phyloP scores from a whole-genome alignment of 31 red algal species.

The Asparagopsis taxiformis region DNA sequence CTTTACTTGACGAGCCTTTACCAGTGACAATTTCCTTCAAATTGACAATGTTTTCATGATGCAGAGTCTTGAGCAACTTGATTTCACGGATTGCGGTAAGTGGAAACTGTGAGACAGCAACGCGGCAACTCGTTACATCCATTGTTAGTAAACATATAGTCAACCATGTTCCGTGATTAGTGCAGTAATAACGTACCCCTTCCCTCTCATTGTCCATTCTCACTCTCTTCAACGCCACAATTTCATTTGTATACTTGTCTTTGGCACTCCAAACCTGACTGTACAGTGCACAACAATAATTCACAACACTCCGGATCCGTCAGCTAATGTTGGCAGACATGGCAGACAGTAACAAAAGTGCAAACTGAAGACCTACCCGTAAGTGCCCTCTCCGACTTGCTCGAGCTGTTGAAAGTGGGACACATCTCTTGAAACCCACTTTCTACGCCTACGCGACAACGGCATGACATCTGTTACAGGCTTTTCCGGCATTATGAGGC shows the following conservation, averaged over 20 bases:
- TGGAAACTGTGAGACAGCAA: slow-evolving; percentile 57
- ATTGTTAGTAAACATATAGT: not conserved
- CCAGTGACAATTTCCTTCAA: slow-evolving; percentile 98
- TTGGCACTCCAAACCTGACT: slow-evolving; percentile 80
- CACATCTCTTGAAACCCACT: slow-evolving; percentile 75
- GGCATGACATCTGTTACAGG: no score
- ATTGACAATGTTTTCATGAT: slow-evolving; percentile 94
- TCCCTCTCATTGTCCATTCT: slow-evolving; percentile 97
- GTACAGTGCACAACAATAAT: slow-evolving; percentile 2
- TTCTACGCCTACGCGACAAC: slow-evolving; percentile 40
- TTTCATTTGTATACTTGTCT: slow-evolving; percentile 73
- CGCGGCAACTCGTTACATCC: not conserved
- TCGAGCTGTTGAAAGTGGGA: slow-evolving; percentile 84
- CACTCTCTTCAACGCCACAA: slow-evolving; percentile 92
- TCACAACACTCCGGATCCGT: not conserved
- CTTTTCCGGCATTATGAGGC: no score
- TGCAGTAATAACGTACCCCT: slow-evolving; percentile 50
- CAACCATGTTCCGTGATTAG: not conserved
- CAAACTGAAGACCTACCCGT: slow-evolving; percentile 62
- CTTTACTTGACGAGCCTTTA: slow-evolving; percentile 25
- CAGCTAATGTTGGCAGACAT: not conserved
- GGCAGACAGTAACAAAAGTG: not conserved
- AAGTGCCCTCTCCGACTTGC: slow-evolving; percentile 97
- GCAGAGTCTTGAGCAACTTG: slow-evolving; percentile 88
- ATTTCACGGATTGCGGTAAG: slow-evolving; percentile 96